These are phyloP conservation scores for Pseudonitzschia delicatissima DNA, from an alignment of 108 stramenopile genomes.

Conservation along the genomic window DNA sequence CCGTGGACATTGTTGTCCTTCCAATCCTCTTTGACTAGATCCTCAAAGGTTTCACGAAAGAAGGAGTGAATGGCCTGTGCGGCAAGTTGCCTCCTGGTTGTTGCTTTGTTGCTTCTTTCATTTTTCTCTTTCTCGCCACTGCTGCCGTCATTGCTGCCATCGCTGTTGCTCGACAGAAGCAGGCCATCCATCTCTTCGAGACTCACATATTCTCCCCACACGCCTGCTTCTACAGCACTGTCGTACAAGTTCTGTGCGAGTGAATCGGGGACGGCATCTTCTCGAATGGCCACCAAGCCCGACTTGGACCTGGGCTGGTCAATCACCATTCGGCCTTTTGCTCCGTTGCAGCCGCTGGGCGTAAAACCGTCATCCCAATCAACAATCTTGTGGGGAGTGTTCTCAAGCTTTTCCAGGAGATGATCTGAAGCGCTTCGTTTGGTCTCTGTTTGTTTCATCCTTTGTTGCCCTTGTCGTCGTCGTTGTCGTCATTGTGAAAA, in stretches of 20 bases:
- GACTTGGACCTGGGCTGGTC: background rate
- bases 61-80: background rate
- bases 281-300: background rate
- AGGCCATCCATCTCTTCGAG: background rate
- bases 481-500: too few relatives aligned
- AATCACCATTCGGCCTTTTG: background rate
- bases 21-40: background rate
- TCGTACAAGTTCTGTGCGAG: background rate
- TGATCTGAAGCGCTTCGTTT: background rate
- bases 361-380: conserved; percentile 11
- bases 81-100: background rate
- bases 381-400: background rate
- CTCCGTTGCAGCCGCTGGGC: conserved; percentile 2
- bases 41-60: background rate
- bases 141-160: background rate
- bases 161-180: background rate
- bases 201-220: conserved; percentile 1
- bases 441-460: background rate
- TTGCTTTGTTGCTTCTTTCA: background rate
- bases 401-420: background rate
- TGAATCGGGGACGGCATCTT: background rate
- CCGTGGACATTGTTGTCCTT: background rate
- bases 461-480: too few relatives aligned
- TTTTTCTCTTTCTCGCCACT: background rate
- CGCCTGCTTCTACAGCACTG: background rate